Evolutionary conservation across 2,329 filamentous ascomycete species (phyloP), one percentile per base, ranked within the genome.

Genomic region (Aureobasidium musti): DNA sequence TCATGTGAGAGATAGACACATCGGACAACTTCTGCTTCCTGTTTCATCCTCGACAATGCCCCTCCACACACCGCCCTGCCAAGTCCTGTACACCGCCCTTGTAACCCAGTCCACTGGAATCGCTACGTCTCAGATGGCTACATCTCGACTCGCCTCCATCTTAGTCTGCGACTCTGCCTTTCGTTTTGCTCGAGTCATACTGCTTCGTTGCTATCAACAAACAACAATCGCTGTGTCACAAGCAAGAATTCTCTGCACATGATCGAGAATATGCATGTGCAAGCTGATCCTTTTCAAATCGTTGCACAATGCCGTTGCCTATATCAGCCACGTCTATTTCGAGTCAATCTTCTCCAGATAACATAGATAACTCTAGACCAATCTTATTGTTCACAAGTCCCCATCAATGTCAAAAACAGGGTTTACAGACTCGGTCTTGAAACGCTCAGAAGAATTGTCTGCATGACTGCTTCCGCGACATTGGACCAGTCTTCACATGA

Each of bases 51-150:
- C 19, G 5, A 14, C 41, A 21, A 19, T 47, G n/a, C 56, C 41
- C 56, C 56, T 47, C 56, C 39, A 47, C 8, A 59, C 41, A 60
- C 56, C 56, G 56, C 56, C 56, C 28, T 60, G 56, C 56, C 56
- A 60, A 60, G 56, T 41, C 26, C 56, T 47, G 7, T 23, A 47
- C 54, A 59, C 56, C 56, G 56, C 56, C 41, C 30, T 21, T 14
- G 8, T 19, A 10, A 39, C 14, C 33, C 35, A 41, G 5, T 17
- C n/a, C 17, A 39, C 17, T 17, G 14, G 35, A 17, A 54, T 52
- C 17, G 28, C 28, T 1, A 26, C 11, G 14, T 56, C 35, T 26
- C 52, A 39, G 39, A 2, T 39, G 17, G 35, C 2, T 5, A 41
- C 52, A 26, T 7, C 52, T n/a, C 17, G n/a, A 37, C 13, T 39